Base-by-base conservation (phyloP, 768 basidiomycete genomes). In the Xerocomus spinulosus region DNA sequence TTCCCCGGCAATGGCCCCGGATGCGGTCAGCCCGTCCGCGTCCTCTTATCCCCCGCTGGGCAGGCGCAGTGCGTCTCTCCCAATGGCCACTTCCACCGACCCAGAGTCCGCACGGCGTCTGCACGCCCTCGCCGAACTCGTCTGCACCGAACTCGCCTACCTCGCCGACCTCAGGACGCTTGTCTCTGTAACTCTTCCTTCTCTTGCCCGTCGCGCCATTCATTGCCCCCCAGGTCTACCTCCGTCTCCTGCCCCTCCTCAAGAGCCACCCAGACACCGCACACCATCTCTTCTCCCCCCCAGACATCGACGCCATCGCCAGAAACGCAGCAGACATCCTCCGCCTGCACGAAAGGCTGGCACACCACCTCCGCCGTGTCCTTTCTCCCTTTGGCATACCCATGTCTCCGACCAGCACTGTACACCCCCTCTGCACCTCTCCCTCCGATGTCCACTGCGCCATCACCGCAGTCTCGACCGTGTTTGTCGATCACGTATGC, bases 81-180 rank as follows among this genome's bases (percentile, higher is more conserved):
- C 79, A 24, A 48, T 58, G 28, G 56, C 28, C 57, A 49, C 43
- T 15, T 9, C 38, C 35, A 20, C 29, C 17, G 48, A 40, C 39
- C 39, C 24, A 28, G 81, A 83, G 40, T 60, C 71, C 29, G 55
- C 73, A 13, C 64, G 81, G 41, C 75, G 71, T 46, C 84, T 78
- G 53, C 85, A 96, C 58, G 87, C 91, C 6, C 77, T 97, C 42
- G 74, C 81, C 54, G 95, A 97, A 68, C 72, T 98, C 33, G 75
- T 97, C 21, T 73, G 79, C 48, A 94, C 92, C 1, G 95, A 98
- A 71, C 72, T 81, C 17, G 81, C 81, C 7, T 98, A 97, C 64
- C 75, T 92, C 9, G 63, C 75, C 43, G 92, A 94, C 67, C 68
- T 97, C 58, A 79, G 82, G 51, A 78, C 78, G 9, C 75, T 98